Conservation (phyloP, 2,329 filamentous ascomycete species). For the Pseudogymnoascus sp. region DNA sequence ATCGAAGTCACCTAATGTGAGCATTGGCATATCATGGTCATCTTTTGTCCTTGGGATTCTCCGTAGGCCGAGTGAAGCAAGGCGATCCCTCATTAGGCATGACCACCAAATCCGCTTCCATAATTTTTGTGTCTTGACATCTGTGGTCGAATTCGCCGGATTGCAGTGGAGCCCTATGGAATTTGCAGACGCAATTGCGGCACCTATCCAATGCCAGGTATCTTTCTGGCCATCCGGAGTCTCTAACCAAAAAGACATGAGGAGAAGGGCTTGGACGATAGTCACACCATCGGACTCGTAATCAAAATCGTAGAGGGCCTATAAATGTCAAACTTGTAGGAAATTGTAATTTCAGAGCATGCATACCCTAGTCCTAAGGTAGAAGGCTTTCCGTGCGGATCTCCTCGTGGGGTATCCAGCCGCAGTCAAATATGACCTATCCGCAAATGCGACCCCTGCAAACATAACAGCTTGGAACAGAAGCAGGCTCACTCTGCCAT, state of each 20-base stretch:
- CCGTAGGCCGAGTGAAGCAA: slow-evolving; percentile 85
- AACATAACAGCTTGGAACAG: slow-evolving; percentile 93
- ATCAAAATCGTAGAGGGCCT: slow-evolving; percentile 82
- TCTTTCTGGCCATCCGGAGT: slow-evolving; percentile 92
- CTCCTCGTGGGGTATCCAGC: slow-evolving; percentile 71
- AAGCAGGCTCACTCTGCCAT: slow-evolving; percentile 68
- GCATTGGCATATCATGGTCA: slow-evolving; percentile 85
- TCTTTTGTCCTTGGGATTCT: slow-evolving; percentile 83
- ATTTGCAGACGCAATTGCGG: slow-evolving; percentile 80
- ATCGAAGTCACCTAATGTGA: slow-evolving; percentile 75
- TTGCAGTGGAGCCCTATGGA: slow-evolving; percentile 86
- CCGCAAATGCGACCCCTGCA: slow-evolving; percentile 74
- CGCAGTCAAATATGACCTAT: slow-evolving; percentile 63
- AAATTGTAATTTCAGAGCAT: background rate
- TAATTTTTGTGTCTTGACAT: slow-evolving; percentile 60
- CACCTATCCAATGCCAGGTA: slow-evolving; percentile 96
- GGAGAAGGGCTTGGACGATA: slow-evolving; percentile 72
- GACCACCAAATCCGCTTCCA: slow-evolving; percentile 98
- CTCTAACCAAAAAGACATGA: slow-evolving; percentile 95
- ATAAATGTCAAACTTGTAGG: background rate
- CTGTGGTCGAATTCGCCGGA: slow-evolving; percentile 62
- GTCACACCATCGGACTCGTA: slow-evolving; percentile 82
- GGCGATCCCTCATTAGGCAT: slow-evolving; percentile 82
- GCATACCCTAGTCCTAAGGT: slow-evolving; percentile 59
- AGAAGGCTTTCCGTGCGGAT: slow-evolving; percentile 74